phyloP scores from a whole-genome alignment of 441 rosid species.

The Croton laevigatus region DNA sequence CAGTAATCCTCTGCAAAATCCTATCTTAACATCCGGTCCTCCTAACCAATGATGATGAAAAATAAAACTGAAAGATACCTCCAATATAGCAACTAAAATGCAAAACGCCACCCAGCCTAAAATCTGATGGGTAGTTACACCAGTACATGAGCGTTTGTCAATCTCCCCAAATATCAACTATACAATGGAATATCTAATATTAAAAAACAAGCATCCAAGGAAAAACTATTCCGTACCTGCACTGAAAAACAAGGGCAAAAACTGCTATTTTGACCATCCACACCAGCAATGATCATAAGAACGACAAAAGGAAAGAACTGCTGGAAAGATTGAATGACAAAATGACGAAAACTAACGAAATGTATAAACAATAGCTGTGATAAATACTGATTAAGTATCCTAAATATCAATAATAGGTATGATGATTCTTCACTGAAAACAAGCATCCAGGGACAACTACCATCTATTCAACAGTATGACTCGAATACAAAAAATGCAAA shows the following conservation, averaged over 20 bases:
- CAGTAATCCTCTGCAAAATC: no score
- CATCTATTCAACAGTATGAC: no score
- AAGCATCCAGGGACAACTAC: no score
- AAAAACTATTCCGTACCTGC: background rate
- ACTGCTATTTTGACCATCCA: background rate
- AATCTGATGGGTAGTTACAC: no score
- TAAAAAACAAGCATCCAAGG: constrained; percentile 4
- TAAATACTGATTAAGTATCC: no score
- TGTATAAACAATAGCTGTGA: background rate
- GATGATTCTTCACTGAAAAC: no score
- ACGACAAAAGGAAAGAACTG: background rate
- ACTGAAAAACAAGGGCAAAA: background rate
- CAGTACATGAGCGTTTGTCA: background rate
- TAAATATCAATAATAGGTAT: no score
- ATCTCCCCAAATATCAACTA: background rate
- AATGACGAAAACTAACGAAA: background rate
- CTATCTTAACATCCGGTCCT: background rate
- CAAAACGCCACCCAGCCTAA: background rate
- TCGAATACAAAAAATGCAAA: no score
- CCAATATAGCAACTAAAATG: background rate
- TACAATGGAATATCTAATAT: background rate
- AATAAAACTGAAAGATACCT: background rate
- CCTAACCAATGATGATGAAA: background rate
- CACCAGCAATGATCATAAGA: background rate
- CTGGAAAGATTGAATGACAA: background rate